Evolutionary conservation across 2,329 filamentous ascomycete genomes (phyloP).

Genomic region (Lomentospora prolificans): DNA sequence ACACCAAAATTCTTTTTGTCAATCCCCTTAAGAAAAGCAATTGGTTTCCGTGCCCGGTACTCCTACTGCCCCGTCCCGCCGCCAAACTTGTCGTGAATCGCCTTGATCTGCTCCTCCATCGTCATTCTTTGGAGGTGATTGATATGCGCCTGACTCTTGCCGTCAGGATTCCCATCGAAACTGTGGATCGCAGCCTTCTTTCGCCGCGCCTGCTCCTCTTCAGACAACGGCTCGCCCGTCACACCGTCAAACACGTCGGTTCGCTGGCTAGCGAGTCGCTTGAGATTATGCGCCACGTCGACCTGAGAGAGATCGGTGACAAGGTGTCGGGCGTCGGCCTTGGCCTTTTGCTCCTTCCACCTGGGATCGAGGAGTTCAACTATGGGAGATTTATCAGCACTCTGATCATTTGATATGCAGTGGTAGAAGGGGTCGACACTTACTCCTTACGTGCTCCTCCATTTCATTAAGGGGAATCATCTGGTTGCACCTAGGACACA

Average conservation of each 20-base stretch:
- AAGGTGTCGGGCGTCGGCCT: slow-evolving; percentile 72
- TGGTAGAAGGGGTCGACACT: slow-evolving; percentile 18
- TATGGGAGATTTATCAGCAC: slow-evolving; percentile 30
- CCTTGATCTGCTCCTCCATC: slow-evolving; percentile 75
- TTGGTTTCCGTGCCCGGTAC: too few relatives aligned
- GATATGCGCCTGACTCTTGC: slow-evolving; percentile 42
- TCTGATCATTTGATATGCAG: neutral
- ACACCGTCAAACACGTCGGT: slow-evolving; percentile 75
- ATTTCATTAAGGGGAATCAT: slow-evolving; percentile 80
- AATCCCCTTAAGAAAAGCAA: too few relatives aligned
- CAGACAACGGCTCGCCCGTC: slow-evolving; percentile 56
- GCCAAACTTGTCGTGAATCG: slow-evolving; percentile 45
- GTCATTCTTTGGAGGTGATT: slow-evolving; percentile 59
- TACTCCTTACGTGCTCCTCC: slow-evolving; percentile 84
- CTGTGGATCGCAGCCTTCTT: slow-evolving; percentile 62
- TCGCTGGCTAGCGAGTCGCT: slow-evolving; percentile 83
- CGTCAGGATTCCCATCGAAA: slow-evolving; percentile 57
- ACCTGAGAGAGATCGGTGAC: slow-evolving; percentile 78
- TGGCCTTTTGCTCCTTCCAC: slow-evolving; percentile 93
- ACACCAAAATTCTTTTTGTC: too few relatives aligned
- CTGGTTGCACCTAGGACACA: slow-evolving; percentile 91
- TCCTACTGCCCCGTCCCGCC: neutral
- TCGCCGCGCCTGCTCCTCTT: slow-evolving; percentile 64
- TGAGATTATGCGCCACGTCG: slow-evolving; percentile 89
- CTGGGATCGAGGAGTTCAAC: slow-evolving; percentile 87